Evolutionary conservation across 306 rosid genomes (phyloP).

Genomic region (Fragaria iinumae): DNA sequence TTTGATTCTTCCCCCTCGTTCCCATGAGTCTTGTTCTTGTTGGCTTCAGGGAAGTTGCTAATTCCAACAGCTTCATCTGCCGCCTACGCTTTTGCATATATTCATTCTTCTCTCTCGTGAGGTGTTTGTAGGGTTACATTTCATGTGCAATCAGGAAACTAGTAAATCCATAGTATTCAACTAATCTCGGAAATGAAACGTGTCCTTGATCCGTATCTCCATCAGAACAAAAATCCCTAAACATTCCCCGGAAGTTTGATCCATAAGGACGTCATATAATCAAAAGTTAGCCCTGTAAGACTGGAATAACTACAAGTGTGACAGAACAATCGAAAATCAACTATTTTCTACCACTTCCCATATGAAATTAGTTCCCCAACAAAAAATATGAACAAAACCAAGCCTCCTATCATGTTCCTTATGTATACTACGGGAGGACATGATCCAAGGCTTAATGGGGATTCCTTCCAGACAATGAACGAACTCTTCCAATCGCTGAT

Average conservation of each 20-base stretch:
- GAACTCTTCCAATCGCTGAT: slow-evolving; percentile 17
- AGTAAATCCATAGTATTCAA: neutral
- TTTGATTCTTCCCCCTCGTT: too few species aligned
- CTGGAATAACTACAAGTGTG: neutral
- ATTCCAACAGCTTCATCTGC: too few species aligned
- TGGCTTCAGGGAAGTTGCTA: too few species aligned
- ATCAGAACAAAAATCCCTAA: neutral
- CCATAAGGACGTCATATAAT: neutral
- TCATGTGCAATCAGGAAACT: too few species aligned
- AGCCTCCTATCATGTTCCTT: slow-evolving; percentile 27
- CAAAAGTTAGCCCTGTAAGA: neutral
- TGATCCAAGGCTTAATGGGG: slow-evolving; percentile 24
- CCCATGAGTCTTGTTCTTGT: too few species aligned
- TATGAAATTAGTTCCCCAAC: slow-evolving; percentile 29
- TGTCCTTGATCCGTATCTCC: neutral
- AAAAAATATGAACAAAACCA: slow-evolving; percentile 26
- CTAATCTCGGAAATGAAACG: neutral
- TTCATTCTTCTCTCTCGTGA: too few species aligned
- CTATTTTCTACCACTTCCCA: slow-evolving; percentile 25
- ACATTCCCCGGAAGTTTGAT: neutral
- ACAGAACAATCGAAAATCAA: neutral
- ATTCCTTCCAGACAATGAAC: slow-evolving; percentile 30
- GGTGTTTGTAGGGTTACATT: too few species aligned
- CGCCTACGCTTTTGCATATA: too few species aligned
- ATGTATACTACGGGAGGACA: slow-evolving; percentile 36